phyloP scores from a whole-genome alignment of 768 basidiomycete genomes.

The Kwoniella mangroviensis region DNA sequence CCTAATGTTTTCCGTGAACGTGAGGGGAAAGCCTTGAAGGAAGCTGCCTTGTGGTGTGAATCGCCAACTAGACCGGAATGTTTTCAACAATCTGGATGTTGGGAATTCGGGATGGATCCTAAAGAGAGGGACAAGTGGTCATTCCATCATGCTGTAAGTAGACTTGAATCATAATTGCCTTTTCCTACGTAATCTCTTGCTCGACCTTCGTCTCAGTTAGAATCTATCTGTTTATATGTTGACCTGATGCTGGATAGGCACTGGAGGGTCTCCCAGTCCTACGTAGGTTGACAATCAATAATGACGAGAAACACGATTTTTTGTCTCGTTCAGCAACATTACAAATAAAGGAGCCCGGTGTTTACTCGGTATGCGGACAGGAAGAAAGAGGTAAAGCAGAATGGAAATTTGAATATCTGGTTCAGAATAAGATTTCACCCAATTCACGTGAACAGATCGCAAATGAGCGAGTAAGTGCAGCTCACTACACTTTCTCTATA shows the following conservation, averaged over 20 bases:
- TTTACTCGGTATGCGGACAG: conserved; percentile 73
- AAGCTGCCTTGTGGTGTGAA: conserved; percentile 46
- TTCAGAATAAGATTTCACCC: conserved; percentile 66
- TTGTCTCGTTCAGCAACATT: conserved; percentile 76
- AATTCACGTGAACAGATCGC: conserved; percentile 61
- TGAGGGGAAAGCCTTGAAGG: conserved; percentile 33
- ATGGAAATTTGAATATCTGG: conserved; percentile 82
- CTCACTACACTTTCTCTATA: background rate
- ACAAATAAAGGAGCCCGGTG: conserved; percentile 70
- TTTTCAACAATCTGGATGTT: conserved; percentile 60
- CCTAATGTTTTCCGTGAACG: conserved; percentile 30
- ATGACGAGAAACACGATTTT: conserved; percentile 73
- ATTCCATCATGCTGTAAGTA: conserved; percentile 75
- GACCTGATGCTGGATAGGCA: no score
- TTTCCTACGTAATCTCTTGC: no score
- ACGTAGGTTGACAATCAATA: conserved; percentile 69
- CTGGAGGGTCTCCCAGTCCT: conserved; percentile 67
- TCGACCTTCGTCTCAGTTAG: no score
- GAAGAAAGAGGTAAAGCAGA: conserved; percentile 65
- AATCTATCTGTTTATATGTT: no score
- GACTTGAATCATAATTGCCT: no score
- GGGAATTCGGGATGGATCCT: conserved; percentile 69
- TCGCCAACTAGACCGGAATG: conserved; percentile 27
- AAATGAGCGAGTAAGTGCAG: conserved; percentile 67
- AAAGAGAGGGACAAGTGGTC: conserved; percentile 63